Evolutionary conservation across 768 basidiomycete species (phyloP).

Genomic region (Tulasnella sp.): DNA sequence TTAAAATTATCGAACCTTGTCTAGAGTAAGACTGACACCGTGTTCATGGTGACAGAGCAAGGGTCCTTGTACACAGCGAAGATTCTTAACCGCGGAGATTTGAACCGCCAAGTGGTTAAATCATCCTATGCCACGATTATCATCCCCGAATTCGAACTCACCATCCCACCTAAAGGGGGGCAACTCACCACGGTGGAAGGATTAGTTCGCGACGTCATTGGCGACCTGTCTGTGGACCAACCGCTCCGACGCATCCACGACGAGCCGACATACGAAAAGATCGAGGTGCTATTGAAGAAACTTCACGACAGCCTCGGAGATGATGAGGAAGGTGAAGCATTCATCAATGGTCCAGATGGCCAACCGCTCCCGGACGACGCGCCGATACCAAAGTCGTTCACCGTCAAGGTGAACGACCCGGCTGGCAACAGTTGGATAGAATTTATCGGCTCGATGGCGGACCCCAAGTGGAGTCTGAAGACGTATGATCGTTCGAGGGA

Average conservation of each 20-base stretch:
- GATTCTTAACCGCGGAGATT: constrained; percentile 67
- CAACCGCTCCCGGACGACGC: constrained; percentile 35
- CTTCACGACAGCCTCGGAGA: constrained; percentile 62
- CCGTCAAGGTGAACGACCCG: constrained; percentile 84
- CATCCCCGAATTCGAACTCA: constrained; percentile 86
- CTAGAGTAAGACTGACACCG: not conserved
- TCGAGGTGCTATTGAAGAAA: constrained; percentile 67
- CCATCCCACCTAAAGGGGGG: constrained; percentile 79
- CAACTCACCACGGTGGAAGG: constrained; percentile 98
- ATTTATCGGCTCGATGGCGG: constrained; percentile 74
- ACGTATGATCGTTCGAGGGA: constrained; percentile 73
- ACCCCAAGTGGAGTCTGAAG: constrained; percentile 88
- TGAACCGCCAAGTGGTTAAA: constrained; percentile 91
- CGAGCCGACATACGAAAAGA: constrained; percentile 63
- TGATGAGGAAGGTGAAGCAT: constrained; percentile 42
- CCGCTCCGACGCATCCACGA: constrained; percentile 78
- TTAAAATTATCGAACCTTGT: constrained; percentile 26
- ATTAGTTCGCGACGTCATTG: constrained; percentile 71
- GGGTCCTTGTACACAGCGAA: constrained; percentile 78
- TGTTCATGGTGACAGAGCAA: constrained; percentile 52
- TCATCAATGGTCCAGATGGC: constrained; percentile 1
- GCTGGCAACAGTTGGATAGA: constrained; percentile 96
- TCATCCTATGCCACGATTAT: constrained; percentile 73
- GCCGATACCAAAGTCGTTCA: constrained; percentile 48
- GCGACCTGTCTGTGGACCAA: constrained; percentile 78